phyloP scores from a whole-genome alignment of 1,284 basidiomycete species.

The Leccinum insolens region DNA sequence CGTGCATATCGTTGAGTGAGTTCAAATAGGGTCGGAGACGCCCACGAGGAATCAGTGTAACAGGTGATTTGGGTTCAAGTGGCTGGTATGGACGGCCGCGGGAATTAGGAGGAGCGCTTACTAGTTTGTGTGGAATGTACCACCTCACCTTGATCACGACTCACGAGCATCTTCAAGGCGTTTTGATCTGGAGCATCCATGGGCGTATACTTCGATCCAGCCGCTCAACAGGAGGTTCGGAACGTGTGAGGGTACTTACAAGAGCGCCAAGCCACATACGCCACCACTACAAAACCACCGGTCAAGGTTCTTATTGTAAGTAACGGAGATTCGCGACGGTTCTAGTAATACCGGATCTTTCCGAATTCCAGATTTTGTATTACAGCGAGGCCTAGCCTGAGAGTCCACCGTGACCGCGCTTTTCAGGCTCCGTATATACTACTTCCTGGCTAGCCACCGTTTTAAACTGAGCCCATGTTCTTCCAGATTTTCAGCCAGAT shows the following conservation, averaged over 20 bases:
- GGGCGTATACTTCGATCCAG: no score
- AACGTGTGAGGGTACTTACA: no score
- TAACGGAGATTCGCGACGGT: no score
- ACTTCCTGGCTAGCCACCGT: background rate
- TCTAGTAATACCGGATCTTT: background rate
- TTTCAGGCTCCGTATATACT: no score
- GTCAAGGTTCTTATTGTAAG: no score
- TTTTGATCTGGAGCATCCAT: no score
- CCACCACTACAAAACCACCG: no score
- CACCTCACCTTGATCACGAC: background rate
- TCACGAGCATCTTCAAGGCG: background rate
- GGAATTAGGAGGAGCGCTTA: background rate
- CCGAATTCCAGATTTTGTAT: no score
- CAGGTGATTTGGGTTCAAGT: background rate
- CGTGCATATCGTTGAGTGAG: background rate
- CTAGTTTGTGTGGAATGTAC: background rate
- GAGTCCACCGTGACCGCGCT: no score
- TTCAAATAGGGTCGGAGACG: constrained; percentile 12
- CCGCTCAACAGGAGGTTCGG: no score
- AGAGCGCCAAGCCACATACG: no score
- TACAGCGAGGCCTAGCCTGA: no score
- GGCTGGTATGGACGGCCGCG: background rate
- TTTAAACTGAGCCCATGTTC: background rate
- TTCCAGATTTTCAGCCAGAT: background rate
- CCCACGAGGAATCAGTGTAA: background rate